Percentiles rank a stretch among this genome's conserved stretches.
Evolutionary conservation across 805 yeast genomes (phyloP).

Genomic region (Starmera amethionina): DNA sequence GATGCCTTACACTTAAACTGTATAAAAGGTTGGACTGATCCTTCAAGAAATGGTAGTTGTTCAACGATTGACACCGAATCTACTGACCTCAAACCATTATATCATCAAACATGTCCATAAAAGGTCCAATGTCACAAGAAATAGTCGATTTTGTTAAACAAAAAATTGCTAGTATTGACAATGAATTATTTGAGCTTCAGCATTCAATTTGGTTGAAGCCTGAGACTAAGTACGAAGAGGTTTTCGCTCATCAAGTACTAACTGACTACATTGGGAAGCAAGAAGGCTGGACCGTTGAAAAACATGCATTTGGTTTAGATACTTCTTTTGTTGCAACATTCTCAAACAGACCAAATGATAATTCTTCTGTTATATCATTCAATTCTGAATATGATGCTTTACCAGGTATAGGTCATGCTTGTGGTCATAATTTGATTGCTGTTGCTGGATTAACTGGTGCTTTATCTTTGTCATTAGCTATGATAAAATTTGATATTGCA

Average conservation of each 20-base stretch:
- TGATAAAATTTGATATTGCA: background rate
- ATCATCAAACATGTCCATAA: no score
- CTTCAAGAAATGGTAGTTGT: no score
- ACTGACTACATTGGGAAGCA: background rate
- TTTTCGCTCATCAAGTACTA: background rate
- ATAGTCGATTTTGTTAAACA: background rate
- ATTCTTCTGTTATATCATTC: background rate
- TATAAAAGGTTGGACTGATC: no score
- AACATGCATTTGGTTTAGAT: background rate
- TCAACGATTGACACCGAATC: no score
- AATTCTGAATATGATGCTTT: background rate
- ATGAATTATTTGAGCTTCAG: background rate
- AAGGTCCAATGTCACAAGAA: background rate
- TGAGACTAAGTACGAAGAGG: background rate
- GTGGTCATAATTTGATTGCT: background rate
- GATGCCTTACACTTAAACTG: no score
- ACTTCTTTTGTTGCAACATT: background rate
- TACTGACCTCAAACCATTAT: no score
- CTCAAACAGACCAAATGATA: background rate
- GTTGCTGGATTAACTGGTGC: background rate
- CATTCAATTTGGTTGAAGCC: background rate
- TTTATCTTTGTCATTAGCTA: background rate
- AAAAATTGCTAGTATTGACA: background rate
- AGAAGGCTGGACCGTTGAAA: background rate
- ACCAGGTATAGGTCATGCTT: background rate